These are phyloP conservation scores for Curvularia spicifera DNA, from an alignment of 2,329 filamentous ascomycete species.

Conservation along the genomic window DNA sequence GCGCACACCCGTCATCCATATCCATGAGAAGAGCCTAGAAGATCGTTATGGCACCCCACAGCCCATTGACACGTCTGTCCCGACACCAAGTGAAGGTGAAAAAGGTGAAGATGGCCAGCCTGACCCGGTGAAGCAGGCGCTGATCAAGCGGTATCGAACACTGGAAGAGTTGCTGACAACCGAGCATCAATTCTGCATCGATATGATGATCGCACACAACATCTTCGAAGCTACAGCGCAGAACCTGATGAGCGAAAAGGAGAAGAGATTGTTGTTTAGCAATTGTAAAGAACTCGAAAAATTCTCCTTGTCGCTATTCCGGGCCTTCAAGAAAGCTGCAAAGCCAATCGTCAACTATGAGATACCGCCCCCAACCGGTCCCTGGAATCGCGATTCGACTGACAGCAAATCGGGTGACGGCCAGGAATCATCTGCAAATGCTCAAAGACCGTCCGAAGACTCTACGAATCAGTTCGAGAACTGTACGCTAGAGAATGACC, in stretches of 20 bases:
- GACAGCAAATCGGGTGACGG: constrained; percentile 25
- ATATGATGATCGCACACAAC: constrained; percentile 97
- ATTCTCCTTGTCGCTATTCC: constrained; percentile 80
- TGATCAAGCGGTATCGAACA: constrained; percentile 80
- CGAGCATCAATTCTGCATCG: constrained; percentile 86
- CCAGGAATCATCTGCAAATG: constrained; percentile 26
- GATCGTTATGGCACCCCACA: constrained; percentile 29
- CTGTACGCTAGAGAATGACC: constrained; percentile 59
- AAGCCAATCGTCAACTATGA: constrained; percentile 71
- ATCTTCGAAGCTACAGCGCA: constrained; percentile 95
- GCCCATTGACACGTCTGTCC: constrained; percentile 19
- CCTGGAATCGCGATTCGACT: constrained; percentile 34
- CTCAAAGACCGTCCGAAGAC: constrained; percentile 28
- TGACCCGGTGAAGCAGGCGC: constrained; percentile 39
- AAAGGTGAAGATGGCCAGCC: constrained; percentile 27
- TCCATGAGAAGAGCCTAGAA: constrained; percentile 27
- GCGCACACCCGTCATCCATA: constrained; percentile 28
- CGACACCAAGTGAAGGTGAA: constrained; percentile 16
- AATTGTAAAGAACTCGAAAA: constrained; percentile 90
- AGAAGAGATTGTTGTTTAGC: constrained; percentile 87
- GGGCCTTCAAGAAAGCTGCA: constrained; percentile 79
- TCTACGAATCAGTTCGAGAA: constrained; percentile 40
- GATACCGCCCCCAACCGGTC: constrained; percentile 46
- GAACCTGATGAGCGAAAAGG: constrained; percentile 78
- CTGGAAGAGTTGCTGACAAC: constrained; percentile 94